phyloP scores from a whole-genome alignment of 108 stramenopile genomes.

The Cylindrotheca fusiformis region DNA sequence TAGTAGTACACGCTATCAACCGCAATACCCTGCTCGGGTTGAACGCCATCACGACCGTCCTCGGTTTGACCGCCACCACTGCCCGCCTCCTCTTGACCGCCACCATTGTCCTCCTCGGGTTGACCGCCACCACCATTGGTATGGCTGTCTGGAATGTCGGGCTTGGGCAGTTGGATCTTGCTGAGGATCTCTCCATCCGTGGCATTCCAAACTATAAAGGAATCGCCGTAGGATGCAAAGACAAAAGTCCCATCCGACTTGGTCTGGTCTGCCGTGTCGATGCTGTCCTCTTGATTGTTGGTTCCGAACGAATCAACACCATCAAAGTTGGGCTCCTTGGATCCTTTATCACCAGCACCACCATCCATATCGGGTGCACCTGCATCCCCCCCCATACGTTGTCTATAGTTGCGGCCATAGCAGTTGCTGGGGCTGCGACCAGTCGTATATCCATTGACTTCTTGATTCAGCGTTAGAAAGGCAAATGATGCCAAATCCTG shows the following conservation, averaged over 20 bases:
- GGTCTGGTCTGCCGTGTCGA: slow-evolving; percentile 45
- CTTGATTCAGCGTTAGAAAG: slow-evolving; percentile 12
- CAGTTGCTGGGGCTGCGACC: background rate
- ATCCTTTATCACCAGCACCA: background rate
- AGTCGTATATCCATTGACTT: slow-evolving; percentile 4
- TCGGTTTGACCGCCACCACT: too few species aligned
- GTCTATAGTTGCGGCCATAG: background rate
- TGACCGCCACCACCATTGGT: too few species aligned
- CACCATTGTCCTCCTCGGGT: too few species aligned
- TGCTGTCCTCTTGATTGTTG: slow-evolving; percentile 61
- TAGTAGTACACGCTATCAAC: too few species aligned
- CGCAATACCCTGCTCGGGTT: too few species aligned
- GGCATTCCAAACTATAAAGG: slow-evolving; percentile 26
- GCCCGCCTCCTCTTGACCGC: too few species aligned
- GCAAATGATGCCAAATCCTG: slow-evolving; percentile 19
- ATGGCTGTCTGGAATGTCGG: background rate
- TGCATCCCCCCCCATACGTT: background rate
- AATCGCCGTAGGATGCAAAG: slow-evolving; percentile 45
- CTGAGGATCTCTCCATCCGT: slow-evolving; percentile 12
- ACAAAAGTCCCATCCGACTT: slow-evolving; percentile 51
- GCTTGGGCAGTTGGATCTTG: slow-evolving; percentile 21
- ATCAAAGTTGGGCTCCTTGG: background rate
- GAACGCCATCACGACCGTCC: too few species aligned
- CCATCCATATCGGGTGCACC: background rate
- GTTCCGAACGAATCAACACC: slow-evolving; percentile 33